Evolutionary conservation across 208 protist species (phyloP).

Genomic region (Perkinsela sp.): DNA sequence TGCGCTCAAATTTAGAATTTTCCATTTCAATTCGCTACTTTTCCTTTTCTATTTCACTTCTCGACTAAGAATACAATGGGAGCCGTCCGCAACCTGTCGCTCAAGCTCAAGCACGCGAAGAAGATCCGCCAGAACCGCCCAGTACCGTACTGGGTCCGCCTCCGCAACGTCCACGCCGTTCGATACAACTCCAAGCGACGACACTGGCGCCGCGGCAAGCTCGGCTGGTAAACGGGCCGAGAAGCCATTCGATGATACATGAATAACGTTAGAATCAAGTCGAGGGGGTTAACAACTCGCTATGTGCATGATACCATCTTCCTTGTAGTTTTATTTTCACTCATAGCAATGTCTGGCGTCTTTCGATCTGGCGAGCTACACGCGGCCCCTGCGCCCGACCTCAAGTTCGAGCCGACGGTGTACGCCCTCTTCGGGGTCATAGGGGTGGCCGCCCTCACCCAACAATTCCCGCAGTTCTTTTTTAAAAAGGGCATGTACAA

Average conservation of each 20-base stretch:
- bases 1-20: no score
- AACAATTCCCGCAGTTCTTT: neutral
- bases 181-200: slow-evolving; percentile 79
- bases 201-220: slow-evolving; percentile 78
- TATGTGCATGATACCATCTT: no score
- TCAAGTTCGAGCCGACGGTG: neutral
- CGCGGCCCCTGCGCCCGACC: neutral
- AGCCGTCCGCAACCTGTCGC: slow-evolving; percentile 18
- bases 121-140: slow-evolving; percentile 73
- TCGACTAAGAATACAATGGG: no score
- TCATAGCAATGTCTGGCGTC: neutral
- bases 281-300: no score
- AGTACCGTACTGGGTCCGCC: slow-evolving; percentile 68
- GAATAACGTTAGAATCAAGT: no score
- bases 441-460: neutral
- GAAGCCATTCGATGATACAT: no score
- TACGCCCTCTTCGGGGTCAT: neutral
- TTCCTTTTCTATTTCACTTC: no score
- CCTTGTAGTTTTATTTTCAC: no score
- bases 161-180: slow-evolving; percentile 63
- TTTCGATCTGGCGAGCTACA: neutral
- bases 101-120: slow-evolving; percentile 78
- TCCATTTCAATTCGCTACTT: no score
- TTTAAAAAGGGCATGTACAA: neutral
- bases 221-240: slow-evolving; percentile 61